A percentile compares a stretch with the other conserved stretches of the same genome.
Conservation (phyloP, 192 early-diverging fungal genomes). For the Cladochytrium replicatum region DNA sequence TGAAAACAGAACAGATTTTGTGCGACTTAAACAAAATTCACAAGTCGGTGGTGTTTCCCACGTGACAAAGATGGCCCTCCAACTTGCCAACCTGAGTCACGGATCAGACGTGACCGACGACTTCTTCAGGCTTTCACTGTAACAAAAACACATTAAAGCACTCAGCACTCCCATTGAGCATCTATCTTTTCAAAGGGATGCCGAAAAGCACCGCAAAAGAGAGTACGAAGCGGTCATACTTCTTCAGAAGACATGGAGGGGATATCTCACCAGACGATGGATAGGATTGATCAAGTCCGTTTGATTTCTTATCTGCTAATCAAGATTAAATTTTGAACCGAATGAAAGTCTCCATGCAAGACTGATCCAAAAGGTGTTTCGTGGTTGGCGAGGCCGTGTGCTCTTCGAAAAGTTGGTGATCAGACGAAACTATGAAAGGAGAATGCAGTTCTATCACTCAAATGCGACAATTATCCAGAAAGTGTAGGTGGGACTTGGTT, state of each 20-base stretch:
- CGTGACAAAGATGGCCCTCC: no score
- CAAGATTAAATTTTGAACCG: neutral
- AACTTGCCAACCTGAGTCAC: no score
- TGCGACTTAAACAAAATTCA: no score
- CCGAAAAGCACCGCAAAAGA: constrained; percentile 13
- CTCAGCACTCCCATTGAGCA: constrained; percentile 1
- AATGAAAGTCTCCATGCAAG: constrained; percentile 9
- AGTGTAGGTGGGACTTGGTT: constrained; percentile 16
- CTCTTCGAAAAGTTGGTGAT: constrained; percentile 7
- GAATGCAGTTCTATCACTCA: constrained; percentile 14
- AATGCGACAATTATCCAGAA: constrained; percentile 31
- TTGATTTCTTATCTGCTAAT: neutral
- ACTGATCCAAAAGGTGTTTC: constrained; percentile 24
- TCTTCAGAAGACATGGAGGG: constrained; percentile 30
- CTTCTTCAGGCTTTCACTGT: no score
- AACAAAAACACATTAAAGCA: no score
- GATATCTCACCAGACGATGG: constrained; percentile 5
- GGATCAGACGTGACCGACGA: no score
- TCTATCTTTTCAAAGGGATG: constrained; percentile 17
- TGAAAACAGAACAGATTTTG: no score
- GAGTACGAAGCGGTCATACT: constrained; percentile 21
- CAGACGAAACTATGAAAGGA: constrained; percentile 5
- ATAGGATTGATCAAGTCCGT: neutral
- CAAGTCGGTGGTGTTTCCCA: no score
- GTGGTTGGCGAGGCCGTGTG: constrained; percentile 20